Evolutionary conservation across 345 rosid genomes (phyloP).

Genomic region (Geranium brycei): DNA sequence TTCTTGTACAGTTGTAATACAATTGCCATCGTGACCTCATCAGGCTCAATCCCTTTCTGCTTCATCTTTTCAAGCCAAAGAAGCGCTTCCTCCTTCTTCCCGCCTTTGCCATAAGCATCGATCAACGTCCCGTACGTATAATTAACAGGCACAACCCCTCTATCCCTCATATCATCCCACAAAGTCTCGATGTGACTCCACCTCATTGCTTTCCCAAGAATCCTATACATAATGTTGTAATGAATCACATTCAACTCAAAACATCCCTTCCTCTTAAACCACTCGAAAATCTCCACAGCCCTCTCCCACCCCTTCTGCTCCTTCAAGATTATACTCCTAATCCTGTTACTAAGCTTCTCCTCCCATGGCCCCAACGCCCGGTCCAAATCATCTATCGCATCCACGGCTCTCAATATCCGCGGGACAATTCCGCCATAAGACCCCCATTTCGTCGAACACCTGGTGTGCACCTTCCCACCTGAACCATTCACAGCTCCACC

Average conservation of each 20-base stretch:
- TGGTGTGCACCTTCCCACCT: slow-evolving; percentile 33
- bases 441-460: slow-evolving; percentile 68
- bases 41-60: slow-evolving; percentile 59
- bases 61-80: slow-evolving; percentile 73
- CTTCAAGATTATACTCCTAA: slow-evolving; percentile 75
- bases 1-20: slow-evolving; percentile 85
- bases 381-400: slow-evolving; percentile 41
- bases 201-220: slow-evolving; percentile 55
- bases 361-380: slow-evolving; percentile 75
- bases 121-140: slow-evolving; percentile 79
- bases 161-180: slow-evolving; percentile 53
- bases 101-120: slow-evolving; percentile 84
- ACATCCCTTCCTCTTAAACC: slow-evolving; percentile 60
- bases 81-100: slow-evolving; percentile 43
- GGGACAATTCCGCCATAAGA: slow-evolving; percentile 62
- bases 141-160: slow-evolving; percentile 45
- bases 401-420: slow-evolving; percentile 55
- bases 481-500: slow-evolving; percentile 2
- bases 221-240: slow-evolving; percentile 64
- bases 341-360: slow-evolving; percentile 55
- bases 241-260: slow-evolving; percentile 78
- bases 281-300: slow-evolving; percentile 74
- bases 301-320: slow-evolving; percentile 77
- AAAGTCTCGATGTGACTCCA: slow-evolving; percentile 49
- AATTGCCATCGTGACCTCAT: slow-evolving; percentile 67